Conservation (phyloP, 2,329 filamentous ascomycete species). For the Didymella segeticola region DNA sequence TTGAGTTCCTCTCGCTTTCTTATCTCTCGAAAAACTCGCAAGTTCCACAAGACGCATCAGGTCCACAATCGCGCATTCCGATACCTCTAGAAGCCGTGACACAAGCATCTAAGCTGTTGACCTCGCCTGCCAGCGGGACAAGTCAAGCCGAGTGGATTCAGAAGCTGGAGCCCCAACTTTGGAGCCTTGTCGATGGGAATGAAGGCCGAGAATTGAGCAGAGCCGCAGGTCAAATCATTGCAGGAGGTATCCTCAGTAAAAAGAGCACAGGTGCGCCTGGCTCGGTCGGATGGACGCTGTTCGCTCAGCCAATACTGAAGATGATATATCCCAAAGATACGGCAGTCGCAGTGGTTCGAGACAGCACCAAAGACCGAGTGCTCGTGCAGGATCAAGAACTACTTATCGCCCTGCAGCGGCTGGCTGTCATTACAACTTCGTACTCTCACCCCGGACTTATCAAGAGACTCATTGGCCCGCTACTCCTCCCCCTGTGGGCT, state of each 20-base stretch:
- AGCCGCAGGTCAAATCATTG: slow-evolving; percentile 68
- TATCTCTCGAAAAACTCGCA: slow-evolving; percentile 61
- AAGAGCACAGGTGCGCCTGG: slow-evolving; percentile 70
- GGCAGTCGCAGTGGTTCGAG: slow-evolving; percentile 46
- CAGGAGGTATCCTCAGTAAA: slow-evolving; percentile 70
- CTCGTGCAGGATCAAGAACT: slow-evolving; percentile 60
- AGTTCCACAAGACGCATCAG: slow-evolving; percentile 40
- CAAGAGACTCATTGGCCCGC: slow-evolving; percentile 64
- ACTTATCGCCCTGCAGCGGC: slow-evolving; percentile 59
- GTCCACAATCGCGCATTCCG: slow-evolving; percentile 55
- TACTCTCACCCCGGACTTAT: slow-evolving; percentile 72
- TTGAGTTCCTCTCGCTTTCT: slow-evolving; percentile 75
- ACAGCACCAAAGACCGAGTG: slow-evolving; percentile 55
- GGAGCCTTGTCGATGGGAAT: slow-evolving; percentile 66
- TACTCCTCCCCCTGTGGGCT: slow-evolving; percentile 69
- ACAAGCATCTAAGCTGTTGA: slow-evolving; percentile 67
- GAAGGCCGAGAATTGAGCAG: slow-evolving; percentile 65
- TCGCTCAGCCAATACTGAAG: slow-evolving; percentile 65
- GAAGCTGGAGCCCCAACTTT: slow-evolving; percentile 66
- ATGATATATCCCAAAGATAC: slow-evolving; percentile 56
- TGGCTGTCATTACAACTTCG: slow-evolving; percentile 65
- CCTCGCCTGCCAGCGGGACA: slow-evolving; percentile 64
- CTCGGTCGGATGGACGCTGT: slow-evolving; percentile 65
- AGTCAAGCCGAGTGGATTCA: slow-evolving; percentile 65
- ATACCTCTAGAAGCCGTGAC: slow-evolving; percentile 73